These are phyloP conservation scores for Kodamaea leandrae DNA, from an alignment of 805 yeast genomes.

Conservation along the genomic window DNA sequence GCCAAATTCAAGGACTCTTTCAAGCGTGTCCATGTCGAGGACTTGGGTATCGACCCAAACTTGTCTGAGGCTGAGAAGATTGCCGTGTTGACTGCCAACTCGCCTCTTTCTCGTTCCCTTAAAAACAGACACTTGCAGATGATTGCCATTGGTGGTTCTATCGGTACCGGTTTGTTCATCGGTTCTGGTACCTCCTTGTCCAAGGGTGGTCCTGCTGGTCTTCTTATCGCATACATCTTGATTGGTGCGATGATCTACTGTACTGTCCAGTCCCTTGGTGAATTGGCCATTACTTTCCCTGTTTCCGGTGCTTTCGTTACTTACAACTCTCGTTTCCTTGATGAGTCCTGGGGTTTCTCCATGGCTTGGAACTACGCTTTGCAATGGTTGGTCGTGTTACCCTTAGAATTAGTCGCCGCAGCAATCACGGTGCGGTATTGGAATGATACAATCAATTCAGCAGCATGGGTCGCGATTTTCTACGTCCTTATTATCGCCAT, in stretches of 20 bases:
- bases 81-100: slow-evolving; percentile 43
- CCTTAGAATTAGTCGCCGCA: slow-evolving; percentile 65
- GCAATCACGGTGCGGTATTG: slow-evolving; percentile 55
- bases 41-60: slow-evolving; percentile 44
- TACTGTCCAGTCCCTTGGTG: slow-evolving; percentile 43
- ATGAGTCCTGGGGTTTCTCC: slow-evolving; percentile 68
- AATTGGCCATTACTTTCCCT: slow-evolving; percentile 46
- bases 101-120: slow-evolving; percentile 49
- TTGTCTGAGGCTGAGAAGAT: slow-evolving; percentile 45
- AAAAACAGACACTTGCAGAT: slow-evolving; percentile 69
- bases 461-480: slow-evolving; percentile 57
- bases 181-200: slow-evolving; percentile 64
- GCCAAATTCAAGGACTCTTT: slow-evolving; percentile 30
- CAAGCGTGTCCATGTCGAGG: slow-evolving; percentile 31
- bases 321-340: slow-evolving; percentile 61
- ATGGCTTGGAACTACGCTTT: slow-evolving; percentile 70
- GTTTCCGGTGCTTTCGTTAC: slow-evolving; percentile 47
- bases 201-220: slow-evolving; percentile 70
- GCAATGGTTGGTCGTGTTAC: slow-evolving; percentile 63
- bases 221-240: slow-evolving; percentile 38
- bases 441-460: slow-evolving; percentile 49
- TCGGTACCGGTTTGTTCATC: slow-evolving; percentile 81
- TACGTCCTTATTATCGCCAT: slow-evolving; percentile 48
- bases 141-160: slow-evolving; percentile 83
- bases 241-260: slow-evolving; percentile 37